A percentile compares a stretch with the other conserved stretches of the same genome.
These are phyloP conservation scores for Heterobasidion irregulare DNA, from an alignment of 1,284 basidiomycete genomes.

Conservation along the genomic window DNA sequence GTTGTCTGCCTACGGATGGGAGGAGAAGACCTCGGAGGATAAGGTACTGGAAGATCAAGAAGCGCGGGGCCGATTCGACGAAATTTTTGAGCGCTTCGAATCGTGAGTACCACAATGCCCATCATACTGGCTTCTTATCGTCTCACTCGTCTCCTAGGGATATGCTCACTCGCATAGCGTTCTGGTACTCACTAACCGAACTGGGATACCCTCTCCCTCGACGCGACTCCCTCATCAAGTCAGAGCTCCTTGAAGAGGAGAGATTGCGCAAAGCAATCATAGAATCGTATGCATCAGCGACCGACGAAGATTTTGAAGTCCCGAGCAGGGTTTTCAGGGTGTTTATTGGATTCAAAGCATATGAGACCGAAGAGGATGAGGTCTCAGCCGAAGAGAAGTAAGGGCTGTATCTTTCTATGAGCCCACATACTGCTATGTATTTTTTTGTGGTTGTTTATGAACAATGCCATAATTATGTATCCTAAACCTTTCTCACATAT, in stretches of 20 bases:
- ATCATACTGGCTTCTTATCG: conserved; percentile 3
- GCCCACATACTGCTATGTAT: background rate
- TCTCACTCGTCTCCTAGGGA: conserved; percentile 33
- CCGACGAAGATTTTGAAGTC: conserved; percentile 45
- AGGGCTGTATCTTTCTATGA: conserved; percentile 1
- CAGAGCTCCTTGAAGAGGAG: conserved; percentile 61
- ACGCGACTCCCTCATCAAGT: conserved; percentile 55
- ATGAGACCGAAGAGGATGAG: conserved; percentile 10
- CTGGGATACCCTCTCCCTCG: conserved; percentile 55
- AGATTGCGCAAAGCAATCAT: conserved; percentile 55
- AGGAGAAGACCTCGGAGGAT: conserved; percentile 49
- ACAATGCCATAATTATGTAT: no score
- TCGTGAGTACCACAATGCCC: conserved; percentile 31
- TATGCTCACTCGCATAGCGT: conserved; percentile 57
- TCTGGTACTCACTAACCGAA: conserved; percentile 58
- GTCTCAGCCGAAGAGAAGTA: background rate
- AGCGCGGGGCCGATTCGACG: conserved; percentile 54
- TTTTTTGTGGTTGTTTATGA: background rate
- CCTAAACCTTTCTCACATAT: no score
- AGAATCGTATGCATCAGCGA: conserved; percentile 46
- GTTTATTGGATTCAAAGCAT: conserved; percentile 50
- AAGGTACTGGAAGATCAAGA: conserved; percentile 46
- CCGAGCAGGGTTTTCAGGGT: conserved; percentile 54
- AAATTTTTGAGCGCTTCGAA: conserved; percentile 51
- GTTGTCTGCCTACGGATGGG: conserved; percentile 56